Evolutionary conservation across 805 yeast genomes (phyloP), one percentile per base, ranked within the genome.

Genomic region (Candida awuae): DNA sequence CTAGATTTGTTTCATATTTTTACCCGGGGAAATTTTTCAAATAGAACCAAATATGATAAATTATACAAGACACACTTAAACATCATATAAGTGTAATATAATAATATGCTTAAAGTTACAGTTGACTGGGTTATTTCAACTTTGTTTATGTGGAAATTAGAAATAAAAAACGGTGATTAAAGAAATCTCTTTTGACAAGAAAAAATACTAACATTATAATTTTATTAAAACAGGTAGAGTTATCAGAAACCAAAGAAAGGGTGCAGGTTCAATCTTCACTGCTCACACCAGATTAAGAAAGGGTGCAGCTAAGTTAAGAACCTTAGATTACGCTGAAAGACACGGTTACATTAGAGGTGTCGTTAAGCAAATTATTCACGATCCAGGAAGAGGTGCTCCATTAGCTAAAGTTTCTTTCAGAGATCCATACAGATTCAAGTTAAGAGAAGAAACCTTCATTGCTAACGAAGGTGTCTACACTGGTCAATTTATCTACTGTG

Each of bases 171-270:
- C n/a, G n/a, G n/a, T n/a, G n/a, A n/a, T n/a, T n/a, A n/a, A 12
- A 9, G 19, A 7, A 15, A 5, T n/a, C 15, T 18, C 20, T 12
- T 12, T 18, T n/a, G n/a, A n/a, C n/a, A n/a, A n/a, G n/a, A n/a
- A n/a, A n/a, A n/a, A n/a, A 14, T 23, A 32, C 35, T 33, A 22
- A 30, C 41, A 21, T 15, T 20, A 26, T 19, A 23, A 26, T n/a
- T 25, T 26, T 33, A n/a, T n/a, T 31, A 34, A 8, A 34, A 42
- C 35, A 40, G 95, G 95, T 84, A 86, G 97, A 83, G 99, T 92
- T 76, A 92, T 92, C 80, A 94, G 98, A 79, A 92, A 92, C 83
- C 99, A 92, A 83, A 88, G 99, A 87, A 92, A 92, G 80, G 97
- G 97, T 84, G 95, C 96, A 73, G 97, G 98, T 70, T 90, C 97